Base-by-base conservation (phyloP, 371 early-diverging fungal genomes). In the Mucor indicus region DNA sequence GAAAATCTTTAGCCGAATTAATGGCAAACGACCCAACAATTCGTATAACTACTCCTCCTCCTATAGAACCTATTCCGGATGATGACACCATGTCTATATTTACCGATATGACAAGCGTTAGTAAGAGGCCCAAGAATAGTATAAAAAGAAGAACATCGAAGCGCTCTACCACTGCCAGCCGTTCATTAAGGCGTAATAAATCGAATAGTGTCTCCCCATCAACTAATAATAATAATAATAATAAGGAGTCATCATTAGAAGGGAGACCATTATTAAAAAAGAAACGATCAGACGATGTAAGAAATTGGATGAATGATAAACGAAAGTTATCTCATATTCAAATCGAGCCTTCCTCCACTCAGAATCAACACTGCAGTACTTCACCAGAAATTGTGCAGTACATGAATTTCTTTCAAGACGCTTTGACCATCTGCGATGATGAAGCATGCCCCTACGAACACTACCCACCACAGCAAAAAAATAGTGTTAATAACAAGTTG, bases 1-100 rank as follows among this genome's bases (percentile, higher is more conserved):
- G 72, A 17, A 63, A 53, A 22, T 76, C 72, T n/a, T 46, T 76
- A n/a, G 64, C 66, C 8, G 62, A 70, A 43, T 33, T 68, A 21
- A 64, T 62, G 35, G 70, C 65, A 8, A 38, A 45, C 22, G 65
- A 67, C 38, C 60, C 64, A 0, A 51, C 45, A 7, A 57, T 58
- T n/a, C 49, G 44, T 32, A 15, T 54, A 3, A 42, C 56, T 0
- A 37, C 52, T 29, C 67, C 69, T 11, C 76, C 72, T 10, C 70
- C 72, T 23, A 75, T 75, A 38, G 76, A 69, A 41, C 48, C 67
- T 12, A 60, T 72, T n/a, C 72, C 70, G 5, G 70, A 72, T 35
- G 76, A 75, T 31, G 66, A 72, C 44, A 40, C 45, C 3, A 42
- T 69, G 50, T 69, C 67, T 27, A 39, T 62, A 6, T 56, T 55